phyloP scores from a whole-genome alignment of 495 filamentous ascomycete species.

The Neurospora sp. region DNA sequence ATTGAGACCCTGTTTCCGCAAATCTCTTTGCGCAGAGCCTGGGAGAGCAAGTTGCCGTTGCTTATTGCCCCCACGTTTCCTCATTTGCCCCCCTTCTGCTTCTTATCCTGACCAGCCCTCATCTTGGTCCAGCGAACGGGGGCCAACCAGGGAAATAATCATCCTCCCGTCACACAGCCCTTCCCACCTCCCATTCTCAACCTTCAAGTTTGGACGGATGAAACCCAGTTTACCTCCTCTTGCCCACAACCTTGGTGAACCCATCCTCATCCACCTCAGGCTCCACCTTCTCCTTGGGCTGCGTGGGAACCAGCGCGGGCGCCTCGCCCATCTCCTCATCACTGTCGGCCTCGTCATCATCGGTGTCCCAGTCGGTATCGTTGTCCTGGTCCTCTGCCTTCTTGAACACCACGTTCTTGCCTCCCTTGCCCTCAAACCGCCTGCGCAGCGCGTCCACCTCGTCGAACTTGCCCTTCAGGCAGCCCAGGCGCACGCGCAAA shows the following conservation, averaged over 20 bases:
- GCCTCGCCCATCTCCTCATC: slow-evolving; percentile 64
- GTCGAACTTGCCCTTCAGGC: slow-evolving; percentile 51
- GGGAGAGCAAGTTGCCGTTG: background rate
- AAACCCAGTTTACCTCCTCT: slow-evolving; percentile 42
- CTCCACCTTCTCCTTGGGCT: slow-evolving; percentile 49
- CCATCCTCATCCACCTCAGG: slow-evolving; percentile 89
- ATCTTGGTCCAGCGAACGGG: background rate
- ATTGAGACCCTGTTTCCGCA: background rate
- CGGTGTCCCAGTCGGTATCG: slow-evolving; percentile 47
- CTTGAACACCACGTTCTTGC: slow-evolving; percentile 45
- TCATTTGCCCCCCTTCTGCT: background rate
- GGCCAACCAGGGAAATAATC: background rate
- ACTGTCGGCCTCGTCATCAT: slow-evolving; percentile 29
- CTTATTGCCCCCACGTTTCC: background rate
- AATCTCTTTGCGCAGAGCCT: background rate
- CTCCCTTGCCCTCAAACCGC: slow-evolving; percentile 44
- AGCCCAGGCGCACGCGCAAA: slow-evolving; percentile 52
- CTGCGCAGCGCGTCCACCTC: slow-evolving; percentile 59
- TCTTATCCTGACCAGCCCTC: background rate
- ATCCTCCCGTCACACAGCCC: background rate
- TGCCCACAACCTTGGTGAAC: slow-evolving; percentile 78
- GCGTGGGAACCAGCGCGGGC: slow-evolving; percentile 46
- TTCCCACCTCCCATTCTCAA: background rate
- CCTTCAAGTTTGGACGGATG: background rate
- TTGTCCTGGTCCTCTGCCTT: slow-evolving; percentile 50